Evolutionary conservation across 176 grass and related monocot genomes (phyloP).

Genomic region (Pontederia paniculata): DNA sequence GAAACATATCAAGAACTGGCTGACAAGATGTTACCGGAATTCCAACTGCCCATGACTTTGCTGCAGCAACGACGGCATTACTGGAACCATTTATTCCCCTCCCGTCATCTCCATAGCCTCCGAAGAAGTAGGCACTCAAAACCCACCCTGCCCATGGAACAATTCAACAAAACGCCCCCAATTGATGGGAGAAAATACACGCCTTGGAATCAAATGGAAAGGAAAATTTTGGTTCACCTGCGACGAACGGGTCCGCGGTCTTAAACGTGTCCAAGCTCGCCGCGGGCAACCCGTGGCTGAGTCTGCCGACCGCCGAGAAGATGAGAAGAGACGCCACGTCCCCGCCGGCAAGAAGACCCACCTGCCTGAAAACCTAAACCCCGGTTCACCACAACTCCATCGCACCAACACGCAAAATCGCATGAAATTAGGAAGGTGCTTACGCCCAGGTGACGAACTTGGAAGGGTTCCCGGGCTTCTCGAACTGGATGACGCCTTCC

Average conservation of each 20-base stretch:
- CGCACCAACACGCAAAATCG: conserved; percentile 8
- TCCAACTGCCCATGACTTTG: conserved; percentile 58
- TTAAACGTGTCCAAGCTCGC: conserved; percentile 53
- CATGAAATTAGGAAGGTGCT: neutral
- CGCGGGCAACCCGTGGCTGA: conserved; percentile 66
- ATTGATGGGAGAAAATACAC: neutral
- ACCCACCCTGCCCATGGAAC: conserved; percentile 49
- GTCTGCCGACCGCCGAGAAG: conserved; percentile 66
- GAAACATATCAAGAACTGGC: neutral
- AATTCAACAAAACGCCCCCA: neutral
- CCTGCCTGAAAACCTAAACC: conserved; percentile 31
- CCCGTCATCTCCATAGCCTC: conserved; percentile 63
- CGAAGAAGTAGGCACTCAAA: conserved; percentile 65
- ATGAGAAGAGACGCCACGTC: conserved; percentile 61
- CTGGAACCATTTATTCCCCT: conserved; percentile 55
- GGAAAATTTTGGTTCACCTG: conserved; percentile 28
- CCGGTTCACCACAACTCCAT: neutral
- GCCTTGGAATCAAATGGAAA: neutral
- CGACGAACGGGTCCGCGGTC: conserved; percentile 72
- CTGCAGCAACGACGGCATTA: conserved; percentile 33
- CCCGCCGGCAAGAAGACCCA: conserved; percentile 53
- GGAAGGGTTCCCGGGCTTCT: conserved; percentile 26
- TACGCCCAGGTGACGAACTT: conserved; percentile 81
- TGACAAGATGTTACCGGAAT: conserved; percentile 48
- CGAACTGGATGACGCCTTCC: conserved; percentile 76